phyloP scores from a whole-genome alignment of 768 basidiomycete species.

The Pleurotus platypus region DNA sequence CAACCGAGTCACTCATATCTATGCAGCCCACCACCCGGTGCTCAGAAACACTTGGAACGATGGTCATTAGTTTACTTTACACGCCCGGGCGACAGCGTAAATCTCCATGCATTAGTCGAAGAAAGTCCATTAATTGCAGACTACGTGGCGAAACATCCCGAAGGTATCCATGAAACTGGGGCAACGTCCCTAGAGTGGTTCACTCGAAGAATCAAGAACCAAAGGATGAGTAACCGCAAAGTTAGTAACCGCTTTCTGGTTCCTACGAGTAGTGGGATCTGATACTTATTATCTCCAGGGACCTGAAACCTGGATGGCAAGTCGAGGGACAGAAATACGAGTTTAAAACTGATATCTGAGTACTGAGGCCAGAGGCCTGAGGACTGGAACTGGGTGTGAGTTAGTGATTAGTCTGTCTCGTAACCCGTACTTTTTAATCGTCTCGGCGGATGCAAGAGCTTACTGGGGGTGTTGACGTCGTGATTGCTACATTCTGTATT shows the following conservation, averaged over 20 bases:
- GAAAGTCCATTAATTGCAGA: conserved; percentile 34
- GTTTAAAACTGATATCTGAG: background rate
- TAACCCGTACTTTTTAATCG: too few relatives aligned
- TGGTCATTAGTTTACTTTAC: conserved; percentile 54
- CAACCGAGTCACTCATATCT: too few relatives aligned
- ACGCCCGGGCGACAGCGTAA: conserved; percentile 35
- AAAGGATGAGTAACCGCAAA: conserved; percentile 16
- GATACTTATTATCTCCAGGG: background rate
- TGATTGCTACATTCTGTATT: background rate
- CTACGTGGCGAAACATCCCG: conserved; percentile 27
- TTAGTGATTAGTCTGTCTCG: too few relatives aligned
- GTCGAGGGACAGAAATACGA: conserved; percentile 15
- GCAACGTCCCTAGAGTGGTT: conserved; percentile 18
- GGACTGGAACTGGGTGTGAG: too few relatives aligned
- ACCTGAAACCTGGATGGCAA: conserved; percentile 16
- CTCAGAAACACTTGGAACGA: conserved; percentile 35
- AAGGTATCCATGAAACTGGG: conserved; percentile 12
- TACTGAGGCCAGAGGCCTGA: too few relatives aligned
- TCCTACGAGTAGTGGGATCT: background rate
- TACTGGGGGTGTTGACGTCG: too few relatives aligned
- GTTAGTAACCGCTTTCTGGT: conserved; percentile 7
- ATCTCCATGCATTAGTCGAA: conserved; percentile 34
- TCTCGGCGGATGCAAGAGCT: too few relatives aligned
- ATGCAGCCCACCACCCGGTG: conserved; percentile 41
- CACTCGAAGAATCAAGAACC: conserved; percentile 17